Percentiles rank a stretch among this genome's conserved stretches.
Conservation (phyloP, 371 early-diverging fungal genomes). For the Mucor lusitanicus region DNA sequence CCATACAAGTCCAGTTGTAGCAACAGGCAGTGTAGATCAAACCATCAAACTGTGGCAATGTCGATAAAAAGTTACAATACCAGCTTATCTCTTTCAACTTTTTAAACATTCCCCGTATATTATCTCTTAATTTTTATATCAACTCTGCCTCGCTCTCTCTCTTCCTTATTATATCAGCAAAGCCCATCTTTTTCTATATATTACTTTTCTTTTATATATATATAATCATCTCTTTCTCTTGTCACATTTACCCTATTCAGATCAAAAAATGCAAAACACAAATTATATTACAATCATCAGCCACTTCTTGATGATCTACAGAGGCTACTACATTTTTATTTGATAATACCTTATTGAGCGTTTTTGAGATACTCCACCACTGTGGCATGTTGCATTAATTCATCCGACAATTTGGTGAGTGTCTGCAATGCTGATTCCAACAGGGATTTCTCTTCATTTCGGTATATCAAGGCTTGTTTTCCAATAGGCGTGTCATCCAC, state of each 20-base stretch:
- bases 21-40: slow-evolving; percentile 84
- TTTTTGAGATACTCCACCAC: background rate
- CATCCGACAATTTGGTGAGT: background rate
- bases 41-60: slow-evolving; percentile 69
- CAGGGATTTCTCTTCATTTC: slow-evolving; percentile 6
- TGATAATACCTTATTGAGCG: background rate
- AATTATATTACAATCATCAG: background rate
- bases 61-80: slow-evolving; percentile 27
- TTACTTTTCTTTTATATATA: background rate
- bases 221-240: too few species aligned
- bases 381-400: slow-evolving; percentile 4
- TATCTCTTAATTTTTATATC: slow-evolving; percentile 6
- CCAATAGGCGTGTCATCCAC: background rate
- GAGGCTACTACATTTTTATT: background rate
- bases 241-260: too few species aligned
- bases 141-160: slow-evolving; percentile 1
- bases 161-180: background rate
- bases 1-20: slow-evolving; percentile 59
- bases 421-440: slow-evolving; percentile 5
- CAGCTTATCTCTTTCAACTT: background rate
- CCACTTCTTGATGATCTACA: background rate
- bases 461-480: slow-evolving; percentile 8
- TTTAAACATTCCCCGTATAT: background rate
- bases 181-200: background rate
- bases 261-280: too few species aligned